Conservation (phyloP, 805 yeast genomes). For the Nakazawaea ernobii region DNA sequence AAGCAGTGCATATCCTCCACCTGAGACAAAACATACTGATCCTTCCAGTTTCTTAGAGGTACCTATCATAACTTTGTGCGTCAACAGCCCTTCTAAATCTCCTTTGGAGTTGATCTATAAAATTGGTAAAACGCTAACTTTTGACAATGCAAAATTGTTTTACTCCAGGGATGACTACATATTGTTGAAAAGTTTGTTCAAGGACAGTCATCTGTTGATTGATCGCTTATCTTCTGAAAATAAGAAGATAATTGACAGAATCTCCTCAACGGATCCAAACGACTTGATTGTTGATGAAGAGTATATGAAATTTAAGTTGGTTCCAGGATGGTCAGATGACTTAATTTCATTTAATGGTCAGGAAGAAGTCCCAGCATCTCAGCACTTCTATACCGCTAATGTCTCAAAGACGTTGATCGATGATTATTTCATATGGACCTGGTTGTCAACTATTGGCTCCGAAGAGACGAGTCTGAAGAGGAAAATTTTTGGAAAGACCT, state of each 20-base stretch:
- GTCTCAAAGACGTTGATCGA: conserved; percentile 66
- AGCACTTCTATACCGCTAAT: conserved; percentile 33
- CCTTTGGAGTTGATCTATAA: conserved; percentile 57
- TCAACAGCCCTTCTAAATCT: conserved; percentile 37
- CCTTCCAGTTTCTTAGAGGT: conserved; percentile 24
- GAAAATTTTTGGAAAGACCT: conserved; percentile 71
- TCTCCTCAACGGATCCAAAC: conserved; percentile 25
- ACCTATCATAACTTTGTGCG: conserved; percentile 28
- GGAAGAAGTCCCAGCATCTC: conserved; percentile 13
- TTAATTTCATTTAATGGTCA: conserved; percentile 14
- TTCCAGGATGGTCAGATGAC: conserved; percentile 30
- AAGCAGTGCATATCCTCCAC: conserved; percentile 73
- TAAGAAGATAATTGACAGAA: conserved; percentile 42
- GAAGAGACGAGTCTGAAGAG: conserved; percentile 67
- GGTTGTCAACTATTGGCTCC: conserved; percentile 72
- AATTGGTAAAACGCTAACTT: conserved; percentile 53
- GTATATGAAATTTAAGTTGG: conserved; percentile 21
- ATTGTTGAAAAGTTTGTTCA: conserved; percentile 65
- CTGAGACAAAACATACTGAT: conserved; percentile 25
- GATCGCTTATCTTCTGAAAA: conserved; percentile 71
- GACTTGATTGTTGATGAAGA: conserved; percentile 35
- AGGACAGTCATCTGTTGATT: conserved; percentile 47
- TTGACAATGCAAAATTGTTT: conserved; percentile 64
- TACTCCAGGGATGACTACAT: conserved; percentile 76
- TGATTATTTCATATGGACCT: conserved; percentile 88